These are phyloP conservation scores for Phytophthora colocasiae DNA, from an alignment of 352 stramenopile genomes.

Conservation along the genomic window DNA sequence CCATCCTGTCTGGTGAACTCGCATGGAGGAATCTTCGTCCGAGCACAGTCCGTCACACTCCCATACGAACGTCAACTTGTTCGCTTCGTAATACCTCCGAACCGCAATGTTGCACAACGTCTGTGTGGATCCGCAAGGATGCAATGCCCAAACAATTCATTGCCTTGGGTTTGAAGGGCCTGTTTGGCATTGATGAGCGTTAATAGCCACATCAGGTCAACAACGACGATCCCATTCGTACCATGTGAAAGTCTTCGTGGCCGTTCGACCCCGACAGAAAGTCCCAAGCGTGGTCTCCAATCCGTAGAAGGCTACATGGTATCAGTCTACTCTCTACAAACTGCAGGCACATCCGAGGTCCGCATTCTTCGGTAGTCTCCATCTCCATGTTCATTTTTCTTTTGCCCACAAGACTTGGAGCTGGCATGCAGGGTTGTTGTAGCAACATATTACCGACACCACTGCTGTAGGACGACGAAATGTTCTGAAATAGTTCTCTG, in stretches of 20 bases:
- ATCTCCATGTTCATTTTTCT: constrained; percentile 65
- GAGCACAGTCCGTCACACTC: constrained; percentile 47
- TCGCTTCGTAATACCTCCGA: constrained; percentile 48
- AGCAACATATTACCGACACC: constrained; percentile 35
- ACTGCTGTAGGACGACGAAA: constrained; percentile 38
- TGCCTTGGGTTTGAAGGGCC: constrained; percentile 48
- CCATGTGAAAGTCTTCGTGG: constrained; percentile 44
- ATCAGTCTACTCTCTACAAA: constrained; percentile 51
- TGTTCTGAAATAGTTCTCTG: constrained; percentile 45
- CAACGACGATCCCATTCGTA: constrained; percentile 17
- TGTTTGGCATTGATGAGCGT: constrained; percentile 21
- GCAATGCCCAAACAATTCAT: constrained; percentile 59
- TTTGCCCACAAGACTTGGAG: constrained; percentile 26
- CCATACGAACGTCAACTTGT: constrained; percentile 60
- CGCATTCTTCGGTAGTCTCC: constrained; percentile 33
- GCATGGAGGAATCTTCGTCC: constrained; percentile 32
- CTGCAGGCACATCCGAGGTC: constrained; percentile 52
- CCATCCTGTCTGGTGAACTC: constrained; percentile 61
- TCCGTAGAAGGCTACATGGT: constrained; percentile 39
- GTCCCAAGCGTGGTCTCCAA: constrained; percentile 51
- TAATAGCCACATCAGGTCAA: neutral
- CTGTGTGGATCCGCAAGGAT: constrained; percentile 39
- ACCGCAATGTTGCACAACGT: constrained; percentile 53
- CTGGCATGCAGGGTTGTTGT: constrained; percentile 35
- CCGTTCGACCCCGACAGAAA: constrained; percentile 41